A percentile compares a stretch with the other conserved stretches of the same genome.
These are phyloP conservation scores for Candida wancherniae DNA, from an alignment of 805 yeast species.

Conservation along the genomic window DNA sequence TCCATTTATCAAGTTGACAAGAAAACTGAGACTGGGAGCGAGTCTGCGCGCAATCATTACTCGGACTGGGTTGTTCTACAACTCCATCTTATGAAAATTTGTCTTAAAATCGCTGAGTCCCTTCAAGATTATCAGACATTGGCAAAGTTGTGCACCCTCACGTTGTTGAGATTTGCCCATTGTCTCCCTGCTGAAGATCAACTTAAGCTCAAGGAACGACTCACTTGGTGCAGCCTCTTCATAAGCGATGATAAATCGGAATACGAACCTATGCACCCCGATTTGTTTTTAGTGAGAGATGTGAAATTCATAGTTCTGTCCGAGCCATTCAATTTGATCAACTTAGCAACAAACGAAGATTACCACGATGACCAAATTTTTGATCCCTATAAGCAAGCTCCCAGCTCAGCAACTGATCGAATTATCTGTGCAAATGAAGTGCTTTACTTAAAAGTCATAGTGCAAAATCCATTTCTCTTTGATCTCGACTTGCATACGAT, in stretches of 20 bases:
- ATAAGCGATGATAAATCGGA: constrained; percentile 22
- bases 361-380: constrained; percentile 23
- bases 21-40: constrained; percentile 24
- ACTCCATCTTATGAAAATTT: constrained; percentile 47
- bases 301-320: constrained; percentile 27
- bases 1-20: constrained; percentile 49
- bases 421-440: constrained; percentile 45
- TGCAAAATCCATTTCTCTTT: constrained; percentile 80
- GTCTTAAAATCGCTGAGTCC: constrained; percentile 50
- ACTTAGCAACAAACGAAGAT: constrained; percentile 3
- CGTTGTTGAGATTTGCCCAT: constrained; percentile 53
- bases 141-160: constrained; percentile 45
- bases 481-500: constrained; percentile 57
- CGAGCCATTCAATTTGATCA: constrained; percentile 3
- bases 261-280: constrained; percentile 57
- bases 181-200: constrained; percentile 60
- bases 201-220: constrained; percentile 30
- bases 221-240: constrained; percentile 19
- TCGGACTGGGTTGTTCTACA: constrained; percentile 54
- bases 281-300: constrained; percentile 57
- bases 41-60: constrained; percentile 19
- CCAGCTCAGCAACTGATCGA: constrained; percentile 43
- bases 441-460: constrained; percentile 47
- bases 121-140: constrained; percentile 39
- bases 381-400: constrained; percentile 45